phyloP scores from a whole-genome alignment of 768 basidiomycete species.

The Lactarius quietus region DNA sequence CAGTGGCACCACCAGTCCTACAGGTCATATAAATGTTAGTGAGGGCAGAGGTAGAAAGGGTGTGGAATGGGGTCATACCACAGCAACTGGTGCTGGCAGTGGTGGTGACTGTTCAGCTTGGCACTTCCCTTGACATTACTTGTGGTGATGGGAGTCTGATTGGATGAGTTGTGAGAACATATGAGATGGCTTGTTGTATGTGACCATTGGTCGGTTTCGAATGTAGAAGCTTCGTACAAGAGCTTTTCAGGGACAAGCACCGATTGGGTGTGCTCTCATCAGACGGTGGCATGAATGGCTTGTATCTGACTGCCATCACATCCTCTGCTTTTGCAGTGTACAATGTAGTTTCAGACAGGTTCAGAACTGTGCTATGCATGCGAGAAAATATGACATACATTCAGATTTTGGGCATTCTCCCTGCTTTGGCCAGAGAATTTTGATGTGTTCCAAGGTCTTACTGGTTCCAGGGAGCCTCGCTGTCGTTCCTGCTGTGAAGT shows the following conservation, averaged over 20 bases:
- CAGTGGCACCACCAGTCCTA: too few species aligned
- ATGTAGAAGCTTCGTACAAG: too few species aligned
- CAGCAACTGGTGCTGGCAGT: too few species aligned
- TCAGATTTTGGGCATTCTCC: conserved; percentile 41
- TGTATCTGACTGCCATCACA: conserved; percentile 68
- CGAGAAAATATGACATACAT: conserved; percentile 36
- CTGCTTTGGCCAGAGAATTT: conserved; percentile 69
- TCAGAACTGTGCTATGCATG: conserved; percentile 7
- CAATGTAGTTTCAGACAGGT: conserved; percentile 40
- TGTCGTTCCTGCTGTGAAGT: conserved; percentile 61
- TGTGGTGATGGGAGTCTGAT: too few species aligned
- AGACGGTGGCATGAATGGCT: conserved; percentile 49
- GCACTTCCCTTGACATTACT: too few species aligned
- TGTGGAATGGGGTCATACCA: too few species aligned
- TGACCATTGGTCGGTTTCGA: too few species aligned
- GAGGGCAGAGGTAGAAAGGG: too few species aligned
- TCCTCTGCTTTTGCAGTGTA: conserved; percentile 64
- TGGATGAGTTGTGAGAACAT: too few species aligned
- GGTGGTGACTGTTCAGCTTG: too few species aligned
- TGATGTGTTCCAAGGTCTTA: conserved; percentile 32
- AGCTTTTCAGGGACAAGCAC: conserved; percentile 39
- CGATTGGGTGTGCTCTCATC: conserved; percentile 46
- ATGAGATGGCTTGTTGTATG: too few species aligned
- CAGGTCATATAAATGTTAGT: too few species aligned
- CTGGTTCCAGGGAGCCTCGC: conserved; percentile 50